Percentiles rank a stretch among this genome's conserved stretches.
phyloP scores from a whole-genome alignment of 1,284 basidiomycete species.

The Ustilago xerochloae region DNA sequence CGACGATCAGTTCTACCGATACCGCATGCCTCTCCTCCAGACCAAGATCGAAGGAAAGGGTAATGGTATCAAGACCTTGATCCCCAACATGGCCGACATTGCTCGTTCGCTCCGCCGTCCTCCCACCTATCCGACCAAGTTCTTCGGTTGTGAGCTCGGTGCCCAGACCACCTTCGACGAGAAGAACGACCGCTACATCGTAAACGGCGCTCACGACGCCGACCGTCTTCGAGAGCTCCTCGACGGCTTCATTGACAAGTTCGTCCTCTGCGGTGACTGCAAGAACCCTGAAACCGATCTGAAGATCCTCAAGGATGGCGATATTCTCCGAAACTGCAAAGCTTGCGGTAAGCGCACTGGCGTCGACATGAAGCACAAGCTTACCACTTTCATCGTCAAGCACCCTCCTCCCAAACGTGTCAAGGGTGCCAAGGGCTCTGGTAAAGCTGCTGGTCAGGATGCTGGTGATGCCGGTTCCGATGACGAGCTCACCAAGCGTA shows the following conservation, averaged over 20 bases:
- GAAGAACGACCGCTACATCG: slow-evolving; percentile 97
- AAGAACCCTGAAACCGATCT: slow-evolving; percentile 99
- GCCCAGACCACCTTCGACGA: slow-evolving; percentile 97
- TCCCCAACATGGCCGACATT: slow-evolving; percentile 93
- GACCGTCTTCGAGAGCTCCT: slow-evolving; percentile 92
- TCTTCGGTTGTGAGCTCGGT: slow-evolving; percentile 98
- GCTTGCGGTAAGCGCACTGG: slow-evolving; percentile 92
- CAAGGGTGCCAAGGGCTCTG: slow-evolving; percentile 66
- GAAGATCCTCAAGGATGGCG: slow-evolving; percentile 82
- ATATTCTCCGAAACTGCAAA: slow-evolving; percentile 97
- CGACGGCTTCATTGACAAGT: slow-evolving; percentile 93
- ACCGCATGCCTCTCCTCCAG: slow-evolving; percentile 88
- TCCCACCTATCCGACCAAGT: slow-evolving; percentile 96
- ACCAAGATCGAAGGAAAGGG: slow-evolving; percentile 99
- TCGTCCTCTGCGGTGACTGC: slow-evolving; percentile 95
- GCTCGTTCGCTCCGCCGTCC: slow-evolving; percentile 94
- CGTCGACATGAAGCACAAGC: slow-evolving; percentile 96
- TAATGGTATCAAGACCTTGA: slow-evolving; percentile 94
- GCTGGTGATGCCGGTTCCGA: slow-evolving; percentile 68
- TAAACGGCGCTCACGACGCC: slow-evolving; percentile 96
- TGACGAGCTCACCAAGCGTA: slow-evolving; percentile 71
- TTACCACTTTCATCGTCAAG: slow-evolving; percentile 95
- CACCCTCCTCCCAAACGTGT: slow-evolving; percentile 84
- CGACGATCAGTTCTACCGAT: slow-evolving; percentile 76
- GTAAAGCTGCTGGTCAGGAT: slow-evolving; percentile 74